Conservation (phyloP, 495 filamentous ascomycete genomes). For the Penicillium paradoxum region DNA sequence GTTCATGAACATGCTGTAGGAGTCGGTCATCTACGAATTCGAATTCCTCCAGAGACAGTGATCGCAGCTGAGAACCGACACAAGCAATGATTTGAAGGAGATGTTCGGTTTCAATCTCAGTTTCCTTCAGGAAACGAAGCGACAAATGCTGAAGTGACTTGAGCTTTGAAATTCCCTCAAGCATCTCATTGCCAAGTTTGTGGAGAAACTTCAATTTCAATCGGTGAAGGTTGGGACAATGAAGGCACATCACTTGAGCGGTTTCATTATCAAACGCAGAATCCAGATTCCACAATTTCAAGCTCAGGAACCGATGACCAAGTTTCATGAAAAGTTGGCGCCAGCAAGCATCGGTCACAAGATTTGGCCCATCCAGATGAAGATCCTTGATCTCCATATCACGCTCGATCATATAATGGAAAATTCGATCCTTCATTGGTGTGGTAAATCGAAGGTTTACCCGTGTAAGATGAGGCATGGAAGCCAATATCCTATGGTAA, state of each 20-base stretch:
- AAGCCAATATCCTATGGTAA: slow-evolving; percentile 74
- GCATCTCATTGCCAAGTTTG: slow-evolving; percentile 41
- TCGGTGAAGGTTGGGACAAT: slow-evolving; percentile 60
- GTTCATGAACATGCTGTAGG: slow-evolving; percentile 58
- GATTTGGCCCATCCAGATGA: slow-evolving; percentile 72
- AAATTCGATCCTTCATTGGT: slow-evolving; percentile 76
- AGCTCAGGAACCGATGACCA: slow-evolving; percentile 55
- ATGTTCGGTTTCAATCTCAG: slow-evolving; percentile 48
- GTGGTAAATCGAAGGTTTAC: slow-evolving; percentile 75
- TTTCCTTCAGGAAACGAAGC: slow-evolving; percentile 54
- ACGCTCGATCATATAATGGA: slow-evolving; percentile 73
- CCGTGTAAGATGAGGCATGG: slow-evolving; percentile 58
- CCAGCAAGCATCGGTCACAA: slow-evolving; percentile 71
- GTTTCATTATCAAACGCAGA: slow-evolving; percentile 69
- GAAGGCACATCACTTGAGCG: slow-evolving; percentile 48
- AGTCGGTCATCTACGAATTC: slow-evolving; percentile 54
- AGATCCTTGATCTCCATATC: slow-evolving; percentile 55
- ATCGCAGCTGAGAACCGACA: slow-evolving; percentile 58
- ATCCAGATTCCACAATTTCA: slow-evolving; percentile 65
- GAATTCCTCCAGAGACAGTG: slow-evolving; percentile 66
- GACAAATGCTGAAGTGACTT: slow-evolving; percentile 64
- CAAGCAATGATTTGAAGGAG: slow-evolving; percentile 55
- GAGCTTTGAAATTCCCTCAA: slow-evolving; percentile 52
- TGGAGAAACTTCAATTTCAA: slow-evolving; percentile 67
- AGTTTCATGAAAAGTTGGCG: slow-evolving; percentile 55